Base-by-base conservation (phyloP, 495 filamentous ascomycete species). In the Pyronema omphalodes region DNA sequence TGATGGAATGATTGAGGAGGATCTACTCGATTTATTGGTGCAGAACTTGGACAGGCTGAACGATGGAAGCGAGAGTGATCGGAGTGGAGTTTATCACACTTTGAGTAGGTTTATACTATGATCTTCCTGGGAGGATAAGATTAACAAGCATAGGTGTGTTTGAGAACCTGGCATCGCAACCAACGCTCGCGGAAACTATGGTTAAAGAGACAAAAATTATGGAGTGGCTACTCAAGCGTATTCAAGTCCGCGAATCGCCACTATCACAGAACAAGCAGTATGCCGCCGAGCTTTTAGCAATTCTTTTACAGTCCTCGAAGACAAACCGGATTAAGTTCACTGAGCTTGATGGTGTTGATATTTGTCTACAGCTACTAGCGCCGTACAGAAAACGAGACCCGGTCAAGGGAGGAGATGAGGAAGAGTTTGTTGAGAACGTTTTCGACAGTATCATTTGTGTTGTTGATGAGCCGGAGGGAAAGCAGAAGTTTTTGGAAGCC, bases 231-330 rank as follows among this genome's bases (percentile, higher is more conserved):
- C 68, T 94, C 12, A 69, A 73, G 19, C 77, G 93, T 15, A 79
- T 84, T 53, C 75, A 80, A 56, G 67, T 71, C 41, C 74, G 72
- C 48, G 82, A 88, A 64, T 68, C 67, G 6, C 71, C 72, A 0
- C 73, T 76, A 7, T 71, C 73, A 19, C 91, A 99, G 67, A 99
- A 99, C 67, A 94, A 88, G 65, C 91, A 94, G 65, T 99, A 96
- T 61, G 76, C 87, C 0, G 86, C 91, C 7, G 91, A 99, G 67
- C 74, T 96, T 11, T 71, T 99, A 12, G 84, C 89, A 3, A 93
- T 99, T 51, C 68, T 99, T 0, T 67, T 84, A 11, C 84, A 88
- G 62, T 81, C 82, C 6, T 82, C 81, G 11, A 46, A 71, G 0
- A 64, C 72, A 12, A 89, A 84, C 63, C 72, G 84, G 35, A 69